These are phyloP conservation scores for Aplosporella prunicola DNA, from an alignment of 2,329 filamentous ascomycete genomes.

Conservation along the genomic window DNA sequence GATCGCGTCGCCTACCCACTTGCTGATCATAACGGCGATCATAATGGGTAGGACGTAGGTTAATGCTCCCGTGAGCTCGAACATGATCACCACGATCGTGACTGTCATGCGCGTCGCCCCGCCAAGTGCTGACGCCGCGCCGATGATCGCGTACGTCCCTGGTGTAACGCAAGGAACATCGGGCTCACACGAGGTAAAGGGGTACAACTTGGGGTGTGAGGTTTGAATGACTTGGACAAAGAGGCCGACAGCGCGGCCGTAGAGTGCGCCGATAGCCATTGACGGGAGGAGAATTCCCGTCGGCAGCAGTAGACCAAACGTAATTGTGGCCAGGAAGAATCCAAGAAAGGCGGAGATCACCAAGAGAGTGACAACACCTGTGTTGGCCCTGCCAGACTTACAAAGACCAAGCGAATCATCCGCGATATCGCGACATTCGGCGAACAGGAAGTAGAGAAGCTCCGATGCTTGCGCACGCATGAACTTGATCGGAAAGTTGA, in stretches of 20 bases:
- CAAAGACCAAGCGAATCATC: constrained; percentile 88
- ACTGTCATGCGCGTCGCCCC: constrained; percentile 95
- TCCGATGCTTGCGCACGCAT: constrained; percentile 90
- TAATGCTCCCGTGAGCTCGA: constrained; percentile 90
- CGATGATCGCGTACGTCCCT: constrained; percentile 92
- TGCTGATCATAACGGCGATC: constrained; percentile 96
- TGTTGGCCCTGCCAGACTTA: constrained; percentile 73
- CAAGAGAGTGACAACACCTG: constrained; percentile 72
- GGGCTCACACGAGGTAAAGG: constrained; percentile 73
- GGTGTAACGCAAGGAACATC: constrained; percentile 84
- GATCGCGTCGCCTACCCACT: constrained; percentile 96
- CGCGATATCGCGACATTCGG: constrained; percentile 72
- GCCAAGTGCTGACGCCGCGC: constrained; percentile 85
- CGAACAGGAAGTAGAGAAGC: constrained; percentile 83
- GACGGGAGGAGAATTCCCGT: constrained; percentile 93
- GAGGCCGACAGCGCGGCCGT: constrained; percentile 81
- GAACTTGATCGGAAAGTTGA: constrained; percentile 94
- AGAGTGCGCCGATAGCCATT: constrained; percentile 88
- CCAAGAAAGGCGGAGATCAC: constrained; percentile 74
- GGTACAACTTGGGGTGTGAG: constrained; percentile 64
- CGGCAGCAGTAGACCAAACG: constrained; percentile 88
- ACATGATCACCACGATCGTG: constrained; percentile 98
- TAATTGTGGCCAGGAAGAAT: constrained; percentile 75
- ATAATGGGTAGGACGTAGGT: constrained; percentile 97
- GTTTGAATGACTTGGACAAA: constrained; percentile 81